Evolutionary conservation across 805 yeast genomes (phyloP), one percentile per base, ranked within the genome.

Genomic region (Candida railenensis): DNA sequence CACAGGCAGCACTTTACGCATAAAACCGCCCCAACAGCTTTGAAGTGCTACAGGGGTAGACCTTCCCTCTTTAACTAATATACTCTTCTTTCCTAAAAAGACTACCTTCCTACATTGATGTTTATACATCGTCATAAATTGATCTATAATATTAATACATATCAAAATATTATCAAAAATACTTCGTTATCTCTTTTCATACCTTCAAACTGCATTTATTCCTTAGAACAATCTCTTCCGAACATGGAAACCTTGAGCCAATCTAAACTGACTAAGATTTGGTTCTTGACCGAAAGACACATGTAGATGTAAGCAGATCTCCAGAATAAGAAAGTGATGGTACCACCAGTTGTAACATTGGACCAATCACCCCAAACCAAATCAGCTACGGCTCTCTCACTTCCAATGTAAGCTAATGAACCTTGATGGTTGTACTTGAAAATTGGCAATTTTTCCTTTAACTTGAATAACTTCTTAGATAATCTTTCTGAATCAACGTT

Each of bases 181-280:
- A 25, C 30, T 25, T 25, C 9, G 30, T 25, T 5, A 7, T 5
- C 30, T 25, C 30, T 25, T 25, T 25, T 7, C 11, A 25, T n/a
- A 11, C 30, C 30, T 7, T 9, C 8, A 16, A 11, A 4, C 5
- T 39, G 16, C 20, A 16, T 22, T 36, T 81, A 85, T 71, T 87
- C 96, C 67, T 92, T 85, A 55, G 95, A 87, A 58, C 89, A 85
- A 69, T 91, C 97, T 75, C 98, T 87, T 51, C 98, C 98, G 60
- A 92, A 88, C 64, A 89, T 72, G 54, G 83, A 78, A 51, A 88
- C 85, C 77, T 90, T 91, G 52, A 82, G 62, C 98, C 98, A 91
- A 67, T 92, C 98, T 53, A 88, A 68, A 54, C 82, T 78, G 45
- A 91, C 96, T 63, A 90, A 79, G 50, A 89, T 73, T 77, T 88